Conservation (phyloP, 2,329 filamentous ascomycete genomes). For the Stemphylium vesicarium region DNA sequence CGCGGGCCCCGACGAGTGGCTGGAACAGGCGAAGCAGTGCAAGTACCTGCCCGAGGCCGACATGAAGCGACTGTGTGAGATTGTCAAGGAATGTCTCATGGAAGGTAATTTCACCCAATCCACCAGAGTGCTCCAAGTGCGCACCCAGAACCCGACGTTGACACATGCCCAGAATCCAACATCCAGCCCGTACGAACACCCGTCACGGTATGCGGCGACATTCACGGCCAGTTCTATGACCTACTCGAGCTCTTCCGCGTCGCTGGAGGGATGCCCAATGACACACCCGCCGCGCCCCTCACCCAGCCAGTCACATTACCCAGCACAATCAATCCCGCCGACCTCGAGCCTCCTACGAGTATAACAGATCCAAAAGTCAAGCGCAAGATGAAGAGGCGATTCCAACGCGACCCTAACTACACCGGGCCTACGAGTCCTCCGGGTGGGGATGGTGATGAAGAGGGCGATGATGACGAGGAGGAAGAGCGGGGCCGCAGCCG, state of each 20-base stretch:
- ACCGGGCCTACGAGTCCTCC: constrained; percentile 58
- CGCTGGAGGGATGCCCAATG: constrained; percentile 93
- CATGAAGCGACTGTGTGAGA: constrained; percentile 99
- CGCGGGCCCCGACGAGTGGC: constrained; percentile 92
- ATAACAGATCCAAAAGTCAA: constrained; percentile 87
- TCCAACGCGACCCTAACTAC: constrained; percentile 59
- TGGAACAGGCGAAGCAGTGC: constrained; percentile 95
- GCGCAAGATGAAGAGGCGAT: constrained; percentile 75
- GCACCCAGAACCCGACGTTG: not conserved
- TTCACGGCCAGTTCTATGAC: constrained; percentile 99
- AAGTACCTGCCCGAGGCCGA: constrained; percentile 94
- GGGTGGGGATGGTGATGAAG: constrained; percentile 58
- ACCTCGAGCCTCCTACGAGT: constrained; percentile 87
- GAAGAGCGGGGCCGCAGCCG: constrained; percentile 55
- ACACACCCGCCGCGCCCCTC: constrained; percentile 63
- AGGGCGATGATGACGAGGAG: constrained; percentile 54
- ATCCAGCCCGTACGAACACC: constrained; percentile 97
- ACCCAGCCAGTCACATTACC: constrained; percentile 69
- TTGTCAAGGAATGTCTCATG: constrained; percentile 98
- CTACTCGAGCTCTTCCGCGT: constrained; percentile 96
- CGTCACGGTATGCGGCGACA: constrained; percentile 96
- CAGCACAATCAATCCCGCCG: constrained; percentile 83
- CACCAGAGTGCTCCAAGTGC: not conserved
- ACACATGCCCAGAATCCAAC: constrained; percentile 76
- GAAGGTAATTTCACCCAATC: constrained; percentile 69